Conservation (phyloP, 2,329 filamentous ascomycete species). For the Claviceps sp. region DNA sequence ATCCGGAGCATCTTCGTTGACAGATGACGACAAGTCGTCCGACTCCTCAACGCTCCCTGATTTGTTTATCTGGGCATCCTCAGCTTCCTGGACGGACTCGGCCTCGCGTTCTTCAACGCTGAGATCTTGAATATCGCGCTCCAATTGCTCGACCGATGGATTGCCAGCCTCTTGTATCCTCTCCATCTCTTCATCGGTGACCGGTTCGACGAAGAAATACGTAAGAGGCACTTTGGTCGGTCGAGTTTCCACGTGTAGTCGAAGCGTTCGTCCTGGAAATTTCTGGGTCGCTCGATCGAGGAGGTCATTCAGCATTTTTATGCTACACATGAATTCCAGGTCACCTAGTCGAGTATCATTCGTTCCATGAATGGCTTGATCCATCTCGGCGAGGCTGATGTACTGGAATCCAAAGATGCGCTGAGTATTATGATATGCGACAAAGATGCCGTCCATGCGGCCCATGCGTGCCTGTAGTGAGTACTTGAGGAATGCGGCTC, state of each 20-base stretch:
- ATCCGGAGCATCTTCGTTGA: slow-evolving; percentile 13
- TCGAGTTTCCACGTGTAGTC: slow-evolving; percentile 71
- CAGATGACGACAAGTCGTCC: slow-evolving; percentile 10
- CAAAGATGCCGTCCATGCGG: slow-evolving; percentile 96
- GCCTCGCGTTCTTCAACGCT: slow-evolving; percentile 19
- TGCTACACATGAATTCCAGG: slow-evolving; percentile 70
- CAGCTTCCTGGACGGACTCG: slow-evolving; percentile 8
- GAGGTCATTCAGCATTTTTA: slow-evolving; percentile 66
- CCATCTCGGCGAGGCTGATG: slow-evolving; percentile 75
- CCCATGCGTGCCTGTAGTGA: slow-evolving; percentile 94
- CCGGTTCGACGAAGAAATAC: slow-evolving; percentile 83
- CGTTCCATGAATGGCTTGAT: slow-evolving; percentile 75
- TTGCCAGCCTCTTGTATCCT: slow-evolving; percentile 57
- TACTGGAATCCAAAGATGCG: slow-evolving; percentile 98
- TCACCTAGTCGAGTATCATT: slow-evolving; percentile 55
- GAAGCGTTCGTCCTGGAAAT: slow-evolving; percentile 64
- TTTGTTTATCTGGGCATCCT: slow-evolving; percentile 9
- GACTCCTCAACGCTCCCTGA: slow-evolving; percentile 10
- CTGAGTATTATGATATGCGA: slow-evolving; percentile 88
- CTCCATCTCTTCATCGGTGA: slow-evolving; percentile 58
- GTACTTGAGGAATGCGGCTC: slow-evolving; percentile 90
- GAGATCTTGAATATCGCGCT: slow-evolving; percentile 46
- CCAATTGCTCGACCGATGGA: slow-evolving; percentile 53
- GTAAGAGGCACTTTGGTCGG: slow-evolving; percentile 49
- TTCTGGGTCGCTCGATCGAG: slow-evolving; percentile 60